phyloP scores from a whole-genome alignment of 2,329 filamentous ascomycete species.

The Sarocladium strictum region DNA sequence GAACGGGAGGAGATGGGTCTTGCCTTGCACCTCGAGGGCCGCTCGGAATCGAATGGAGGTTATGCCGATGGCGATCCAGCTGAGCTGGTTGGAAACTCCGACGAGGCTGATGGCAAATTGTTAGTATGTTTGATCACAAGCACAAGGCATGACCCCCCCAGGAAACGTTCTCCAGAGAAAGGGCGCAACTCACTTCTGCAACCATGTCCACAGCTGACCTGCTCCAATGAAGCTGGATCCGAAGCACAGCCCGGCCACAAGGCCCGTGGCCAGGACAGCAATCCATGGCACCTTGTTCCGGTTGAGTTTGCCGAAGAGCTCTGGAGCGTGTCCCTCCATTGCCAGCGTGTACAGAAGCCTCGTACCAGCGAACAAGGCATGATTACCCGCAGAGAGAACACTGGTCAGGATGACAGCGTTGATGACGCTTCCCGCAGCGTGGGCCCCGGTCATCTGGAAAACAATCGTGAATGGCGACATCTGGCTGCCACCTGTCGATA shows the following conservation, averaged over 20 bases:
- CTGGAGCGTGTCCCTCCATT: slow-evolving; percentile 45
- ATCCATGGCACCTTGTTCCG: slow-evolving; percentile 31
- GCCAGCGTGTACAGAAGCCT: slow-evolving; percentile 30
- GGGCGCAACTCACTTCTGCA: slow-evolving; percentile 53
- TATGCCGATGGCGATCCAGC: slow-evolving; percentile 59
- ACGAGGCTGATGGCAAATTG: slow-evolving; percentile 39
- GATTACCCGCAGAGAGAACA: slow-evolving; percentile 31
- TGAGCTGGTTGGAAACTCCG: slow-evolving; percentile 61
- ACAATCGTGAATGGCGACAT: slow-evolving; percentile 48
- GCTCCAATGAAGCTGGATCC: slow-evolving; percentile 60
- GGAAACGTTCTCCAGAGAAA: no score
- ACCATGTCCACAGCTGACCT: slow-evolving; percentile 59
- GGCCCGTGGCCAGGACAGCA: slow-evolving; percentile 42
- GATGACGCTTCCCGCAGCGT: slow-evolving; percentile 46
- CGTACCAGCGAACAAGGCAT: slow-evolving; percentile 29
- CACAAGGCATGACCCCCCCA: no score
- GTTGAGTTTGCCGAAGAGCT: slow-evolving; percentile 39
- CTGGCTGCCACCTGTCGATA: slow-evolving; percentile 14
- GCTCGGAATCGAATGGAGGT: slow-evolving; percentile 60
- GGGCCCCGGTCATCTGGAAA: slow-evolving; percentile 50
- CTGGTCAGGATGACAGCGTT: slow-evolving; percentile 39
- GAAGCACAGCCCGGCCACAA: slow-evolving; percentile 56
- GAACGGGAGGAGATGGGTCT: slow-evolving; percentile 55
- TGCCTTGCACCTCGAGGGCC: slow-evolving; percentile 50
- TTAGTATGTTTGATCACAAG: slow-evolving; percentile 13